Evolutionary conservation across 345 rosid genomes (phyloP).

Genomic region (Luvunga scandens): DNA sequence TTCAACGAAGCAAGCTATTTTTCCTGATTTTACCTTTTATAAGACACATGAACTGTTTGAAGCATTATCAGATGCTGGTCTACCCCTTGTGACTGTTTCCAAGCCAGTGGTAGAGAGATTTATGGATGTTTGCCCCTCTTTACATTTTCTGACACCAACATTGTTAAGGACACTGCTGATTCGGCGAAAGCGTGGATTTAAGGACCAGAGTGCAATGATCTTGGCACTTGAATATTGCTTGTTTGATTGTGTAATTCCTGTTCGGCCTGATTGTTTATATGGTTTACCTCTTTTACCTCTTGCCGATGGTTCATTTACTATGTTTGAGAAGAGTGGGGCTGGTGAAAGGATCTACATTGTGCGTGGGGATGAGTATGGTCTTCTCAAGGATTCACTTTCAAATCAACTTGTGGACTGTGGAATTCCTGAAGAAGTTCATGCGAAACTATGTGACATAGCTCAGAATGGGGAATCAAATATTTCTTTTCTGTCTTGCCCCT

Average conservation of each 20-base stretch:
- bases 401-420: conserved; percentile 65
- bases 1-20: conserved; percentile 84
- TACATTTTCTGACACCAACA: conserved; percentile 78
- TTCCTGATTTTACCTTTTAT: conserved; percentile 76
- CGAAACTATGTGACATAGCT: conserved; percentile 70
- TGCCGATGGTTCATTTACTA: conserved; percentile 76
- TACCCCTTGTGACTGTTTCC: conserved; percentile 65
- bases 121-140: conserved; percentile 62
- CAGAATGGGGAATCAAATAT: conserved; percentile 67
- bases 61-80: conserved; percentile 81
- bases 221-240: conserved; percentile 89
- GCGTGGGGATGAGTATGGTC: conserved; percentile 64
- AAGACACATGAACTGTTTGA: conserved; percentile 67
- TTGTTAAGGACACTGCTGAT: conserved; percentile 66
- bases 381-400: conserved; percentile 79
- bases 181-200: conserved; percentile 71
- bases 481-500: conserved; percentile 67
- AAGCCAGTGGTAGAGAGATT: conserved; percentile 66
- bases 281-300: conserved; percentile 89
- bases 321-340: conserved; percentile 67
- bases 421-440: conserved; percentile 61
- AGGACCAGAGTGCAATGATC: conserved; percentile 55
- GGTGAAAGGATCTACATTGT: conserved; percentile 80
- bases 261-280: conserved; percentile 45
- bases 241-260: conserved; percentile 60